Conservation (phyloP, 345 rosid genomes). For the Ailanthus altissimus region DNA sequence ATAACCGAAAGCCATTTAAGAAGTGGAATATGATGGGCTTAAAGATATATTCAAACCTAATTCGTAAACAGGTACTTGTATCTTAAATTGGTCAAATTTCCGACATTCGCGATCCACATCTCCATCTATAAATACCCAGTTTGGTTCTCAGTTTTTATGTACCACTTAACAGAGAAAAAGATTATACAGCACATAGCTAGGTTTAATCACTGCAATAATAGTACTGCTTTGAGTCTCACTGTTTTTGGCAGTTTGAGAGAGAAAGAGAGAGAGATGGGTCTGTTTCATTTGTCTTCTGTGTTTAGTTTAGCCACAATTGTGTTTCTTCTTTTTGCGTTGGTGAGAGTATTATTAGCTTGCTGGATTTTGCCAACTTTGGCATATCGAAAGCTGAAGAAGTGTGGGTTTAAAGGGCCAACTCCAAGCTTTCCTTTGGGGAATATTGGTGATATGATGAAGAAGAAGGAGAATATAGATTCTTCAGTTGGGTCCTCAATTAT, state of each 20-base stretch:
- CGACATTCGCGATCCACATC: constrained; percentile 23
- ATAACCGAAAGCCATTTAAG: not conserved
- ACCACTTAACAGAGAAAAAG: constrained; percentile 5
- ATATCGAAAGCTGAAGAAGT: constrained; percentile 51
- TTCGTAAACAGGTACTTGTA: not conserved
- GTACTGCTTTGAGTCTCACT: not conserved
- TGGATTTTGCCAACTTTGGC: constrained; percentile 64
- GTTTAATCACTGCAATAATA: not conserved
- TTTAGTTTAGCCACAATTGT: constrained; percentile 11
- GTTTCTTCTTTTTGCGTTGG: constrained; percentile 33
- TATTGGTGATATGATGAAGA: constrained; percentile 59
- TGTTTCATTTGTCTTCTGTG: constrained; percentile 21
- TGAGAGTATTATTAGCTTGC: constrained; percentile 49
- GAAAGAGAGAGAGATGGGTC: constrained; percentile 26
- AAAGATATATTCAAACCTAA: constrained; percentile 15
- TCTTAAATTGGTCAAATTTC: constrained; percentile 21
- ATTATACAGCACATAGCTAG: not conserved
- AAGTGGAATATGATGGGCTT: not conserved
- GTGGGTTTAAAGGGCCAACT: constrained; percentile 75
- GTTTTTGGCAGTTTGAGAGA: not conserved
- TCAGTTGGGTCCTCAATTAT: constrained; percentile 32
- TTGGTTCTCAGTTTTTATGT: not conserved
- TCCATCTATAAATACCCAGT: constrained; percentile 43
- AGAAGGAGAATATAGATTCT: constrained; percentile 18
- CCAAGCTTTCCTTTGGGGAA: constrained; percentile 89